Base-by-base conservation (phyloP, 345 rosid species). In the Garcia nutans region DNA sequence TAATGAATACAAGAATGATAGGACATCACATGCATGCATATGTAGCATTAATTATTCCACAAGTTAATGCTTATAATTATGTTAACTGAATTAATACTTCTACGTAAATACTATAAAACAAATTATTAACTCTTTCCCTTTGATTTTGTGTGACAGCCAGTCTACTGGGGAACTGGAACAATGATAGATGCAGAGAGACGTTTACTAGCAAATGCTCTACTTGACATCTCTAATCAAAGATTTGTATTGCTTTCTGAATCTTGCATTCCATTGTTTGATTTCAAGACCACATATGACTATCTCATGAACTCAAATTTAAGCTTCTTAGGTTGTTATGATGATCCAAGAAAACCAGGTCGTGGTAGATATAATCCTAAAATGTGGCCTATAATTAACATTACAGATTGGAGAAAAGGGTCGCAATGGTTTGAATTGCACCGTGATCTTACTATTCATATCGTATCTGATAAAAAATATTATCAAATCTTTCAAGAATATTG, bases 391-490 rank as follows among this genome's bases (percentile, higher is more conserved):
- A 80, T 88, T 52, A 68, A 83, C 76, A 47, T 86, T 50, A 85
- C 90, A 7, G 16, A 89, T 9, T 93, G 96, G 97, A 78, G 94
- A 65, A 93, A 93, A 84, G 94, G 96, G 28, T 87, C 96, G 5
- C 97, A 93, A 52, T 93, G 94, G 97, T 89, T 93, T n/a, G 93
- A 89, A 71, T 26, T 88, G 17, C 81, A 75, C 52, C 91, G 96
- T 0, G 83, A 88, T 45, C 82, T 87, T 0, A 93, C 94, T 64
- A 11, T 77, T 0, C 73, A 63, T 1, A 62, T 93, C 1, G 71
- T 93, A 6, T 69, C 88, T 1, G 97, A 91, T 65, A 64, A 72
- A 19, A 74, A 76, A n/a, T 87, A 87, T 57, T 86, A 88, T 76
- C 56, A 80, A 0, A 2, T 87, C 8, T 91, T 93, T 41, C 37